Evolutionary conservation across 352 stramenopile genomes (phyloP), one percentile per base, ranked within the genome.

Genomic region (Globisporangium polare): DNA sequence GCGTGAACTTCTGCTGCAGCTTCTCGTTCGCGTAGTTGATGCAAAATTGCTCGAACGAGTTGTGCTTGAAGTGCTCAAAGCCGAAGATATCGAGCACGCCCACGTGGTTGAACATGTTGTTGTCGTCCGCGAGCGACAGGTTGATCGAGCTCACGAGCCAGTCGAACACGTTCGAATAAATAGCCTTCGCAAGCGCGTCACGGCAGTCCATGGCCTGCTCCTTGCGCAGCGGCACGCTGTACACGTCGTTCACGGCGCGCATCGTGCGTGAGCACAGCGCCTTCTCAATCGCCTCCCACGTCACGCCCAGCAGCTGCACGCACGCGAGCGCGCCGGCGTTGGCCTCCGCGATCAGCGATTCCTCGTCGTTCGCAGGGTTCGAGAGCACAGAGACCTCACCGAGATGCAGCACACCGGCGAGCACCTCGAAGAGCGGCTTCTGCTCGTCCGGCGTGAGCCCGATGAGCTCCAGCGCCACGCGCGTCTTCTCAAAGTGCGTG

Each of bases 11-110:
- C 57, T 92, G 83, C 68, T 92, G 83, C 20, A 92, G 73, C 68
- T 91, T 90, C 53, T 92, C 83, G 67, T 90, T 90, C 12, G 81
- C 81, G 43, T 90, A 90, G 75, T 91, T 91, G 74, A 91, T 91
- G 57, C 84, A 87, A 31, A 92, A 89, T 57, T 92, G 83, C 60
- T 92, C 83, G 56, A 90, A 92, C 56, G 89, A 96, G 75, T 97
- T 97, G 75, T 94, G 85, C 63, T 96, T 96, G 77, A 99, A 99
- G 70, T 97, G 96, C 78, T 99, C 97, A 67, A 99, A 99, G 51
- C 97, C 97, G 67, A 99, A 99, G 68, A 99, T 99, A 89, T 99
- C 97, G 55, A 99, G 77, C 49, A 99, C 93, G 52, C 97, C 97
- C 41, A 98, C 94, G 43, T 92, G 80, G 62, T 94, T 88, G 53